phyloP scores from a whole-genome alignment of 2,329 filamentous ascomycete species.

The Clarireedia monteithiana region DNA sequence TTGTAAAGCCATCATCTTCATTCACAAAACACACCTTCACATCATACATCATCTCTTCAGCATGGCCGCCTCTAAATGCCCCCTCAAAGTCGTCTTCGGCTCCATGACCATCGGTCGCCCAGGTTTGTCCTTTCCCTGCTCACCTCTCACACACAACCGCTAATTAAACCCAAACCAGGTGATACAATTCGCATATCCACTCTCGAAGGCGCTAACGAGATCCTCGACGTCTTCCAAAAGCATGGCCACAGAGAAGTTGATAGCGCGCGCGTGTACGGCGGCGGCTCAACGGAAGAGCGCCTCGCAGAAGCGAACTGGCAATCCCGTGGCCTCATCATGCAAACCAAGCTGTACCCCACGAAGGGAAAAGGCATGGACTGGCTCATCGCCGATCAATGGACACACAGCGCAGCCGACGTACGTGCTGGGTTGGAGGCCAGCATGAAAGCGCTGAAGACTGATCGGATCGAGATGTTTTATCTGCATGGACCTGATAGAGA shows the following conservation, averaged over 20 bases:
- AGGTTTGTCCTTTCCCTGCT: not conserved
- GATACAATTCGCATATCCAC: not conserved
- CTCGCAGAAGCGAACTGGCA: slow-evolving; percentile 52
- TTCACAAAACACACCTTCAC: no score
- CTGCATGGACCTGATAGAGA: slow-evolving; percentile 24
- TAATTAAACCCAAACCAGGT: not conserved
- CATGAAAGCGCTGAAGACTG: slow-evolving; percentile 44
- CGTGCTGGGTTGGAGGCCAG: slow-evolving; percentile 43
- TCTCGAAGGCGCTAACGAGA: slow-evolving; percentile 17
- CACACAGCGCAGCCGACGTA: slow-evolving; percentile 42
- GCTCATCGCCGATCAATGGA: slow-evolving; percentile 5
- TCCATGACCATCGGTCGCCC: slow-evolving; percentile 18
- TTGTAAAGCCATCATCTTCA: no score
- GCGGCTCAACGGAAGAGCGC: slow-evolving; percentile 56
- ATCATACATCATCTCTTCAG: not conserved
- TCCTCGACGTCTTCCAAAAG: slow-evolving; percentile 56
- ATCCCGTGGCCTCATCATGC: slow-evolving; percentile 52
- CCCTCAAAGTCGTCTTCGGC: slow-evolving; percentile 14
- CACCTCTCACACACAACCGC: not conserved
- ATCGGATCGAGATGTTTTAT: slow-evolving; percentile 31
- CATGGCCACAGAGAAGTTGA: slow-evolving; percentile 64
- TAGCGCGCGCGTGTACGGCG: slow-evolving; percentile 58
- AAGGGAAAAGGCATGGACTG: not conserved
- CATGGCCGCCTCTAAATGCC: not conserved
- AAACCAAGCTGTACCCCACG: slow-evolving; percentile 42